Evolutionary conservation across 768 basidiomycete genomes (phyloP), one percentile per base, ranked within the genome.

Genomic region (Pisolithus marmoratus): DNA sequence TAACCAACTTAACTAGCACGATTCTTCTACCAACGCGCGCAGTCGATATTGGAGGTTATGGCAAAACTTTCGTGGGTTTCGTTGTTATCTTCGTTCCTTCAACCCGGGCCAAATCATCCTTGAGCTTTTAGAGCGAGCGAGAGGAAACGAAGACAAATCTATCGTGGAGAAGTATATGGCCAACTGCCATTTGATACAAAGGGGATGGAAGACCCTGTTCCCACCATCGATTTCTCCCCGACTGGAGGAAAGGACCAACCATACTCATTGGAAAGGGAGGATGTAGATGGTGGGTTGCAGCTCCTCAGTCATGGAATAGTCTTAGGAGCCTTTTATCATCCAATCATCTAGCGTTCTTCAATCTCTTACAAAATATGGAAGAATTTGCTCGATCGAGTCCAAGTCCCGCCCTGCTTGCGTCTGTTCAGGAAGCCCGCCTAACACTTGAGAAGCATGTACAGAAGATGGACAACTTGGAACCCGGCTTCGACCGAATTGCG

Each of bases 141-240:
- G 67, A 78, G 80, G 54, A 90, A 88, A 59, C 81, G 92, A 19
- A 81, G 96, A 2, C 82, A 87, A 58, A 77, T 87, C n/a, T 94
- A 95, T 63, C 79, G 89, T 20, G 78, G 85, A 4, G 93, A 95
- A 60, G 78, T 89, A 12, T 81, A 90, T 54, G 88, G 88, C 0
- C 85, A 90, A 58, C 74, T 98, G 5, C 96, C 96, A 0, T 97
- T 94, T 64, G 86, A 89, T 36, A 79, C 85, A 3, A 74, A 77
- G 46, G 88, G 87, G 3, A 81, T 96, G 81, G 87, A 90, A 34
- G 89, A 87, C 55, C 73, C 84, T 2, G 85, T 88, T 3, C 90
- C 90, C 0, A 76, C 74, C 6, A 80, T 94, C 57, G 92, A 94
- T 59, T 85, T 94, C 61, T 83, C 85, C 1, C 84, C 88, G 0